A percentile compares a stretch with the other conserved stretches of the same genome.
These are phyloP conservation scores for Lachancea kluyveri DNA, from an alignment of 805 yeast species.

Conservation along the genomic window DNA sequence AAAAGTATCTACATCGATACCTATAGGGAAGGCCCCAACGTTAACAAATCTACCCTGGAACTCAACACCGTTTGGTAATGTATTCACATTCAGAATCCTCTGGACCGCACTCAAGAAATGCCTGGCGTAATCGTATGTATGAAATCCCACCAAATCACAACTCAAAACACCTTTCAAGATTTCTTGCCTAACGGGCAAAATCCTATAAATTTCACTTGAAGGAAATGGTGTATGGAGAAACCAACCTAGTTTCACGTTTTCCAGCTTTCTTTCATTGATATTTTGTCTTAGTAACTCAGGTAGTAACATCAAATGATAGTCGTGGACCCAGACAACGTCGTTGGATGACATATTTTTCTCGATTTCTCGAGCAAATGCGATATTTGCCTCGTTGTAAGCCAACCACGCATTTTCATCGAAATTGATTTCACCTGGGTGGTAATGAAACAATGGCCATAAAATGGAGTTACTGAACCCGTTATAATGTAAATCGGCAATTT, in stretches of 20 bases:
- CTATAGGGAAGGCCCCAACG: conserved; percentile 98
- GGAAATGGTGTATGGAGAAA: conserved; percentile 98
- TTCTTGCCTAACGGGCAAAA: conserved; percentile 91
- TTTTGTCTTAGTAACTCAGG: conserved; percentile 79
- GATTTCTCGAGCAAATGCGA: conserved; percentile 69
- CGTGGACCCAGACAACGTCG: conserved; percentile 96
- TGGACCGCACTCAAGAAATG: conserved; percentile 90
- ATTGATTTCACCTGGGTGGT: conserved; percentile 98
- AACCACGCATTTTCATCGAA: conserved; percentile 98
- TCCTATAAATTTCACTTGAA: conserved; percentile 90
- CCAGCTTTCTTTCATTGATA: conserved; percentile 38
- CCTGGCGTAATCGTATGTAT: conserved; percentile 97
- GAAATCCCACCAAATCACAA: conserved; percentile 95
- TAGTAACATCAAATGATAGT: conserved; percentile 90
- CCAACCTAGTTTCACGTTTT: conserved; percentile 77
- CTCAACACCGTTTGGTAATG: conserved; percentile 87
- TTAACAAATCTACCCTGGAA: conserved; percentile 69
- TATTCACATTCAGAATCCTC: conserved; percentile 71
- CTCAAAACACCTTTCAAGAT: conserved; percentile 86
- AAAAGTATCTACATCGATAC: conserved; percentile 92
- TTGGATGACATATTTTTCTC: conserved; percentile 66
- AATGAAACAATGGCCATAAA: conserved; percentile 96
- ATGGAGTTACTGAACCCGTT: conserved; percentile 94
- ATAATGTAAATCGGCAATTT: conserved; percentile 90
- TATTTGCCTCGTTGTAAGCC: conserved; percentile 91